These are phyloP conservation scores for Dendrobium nobile DNA, from an alignment of 106 monocot species.

Conservation along the genomic window DNA sequence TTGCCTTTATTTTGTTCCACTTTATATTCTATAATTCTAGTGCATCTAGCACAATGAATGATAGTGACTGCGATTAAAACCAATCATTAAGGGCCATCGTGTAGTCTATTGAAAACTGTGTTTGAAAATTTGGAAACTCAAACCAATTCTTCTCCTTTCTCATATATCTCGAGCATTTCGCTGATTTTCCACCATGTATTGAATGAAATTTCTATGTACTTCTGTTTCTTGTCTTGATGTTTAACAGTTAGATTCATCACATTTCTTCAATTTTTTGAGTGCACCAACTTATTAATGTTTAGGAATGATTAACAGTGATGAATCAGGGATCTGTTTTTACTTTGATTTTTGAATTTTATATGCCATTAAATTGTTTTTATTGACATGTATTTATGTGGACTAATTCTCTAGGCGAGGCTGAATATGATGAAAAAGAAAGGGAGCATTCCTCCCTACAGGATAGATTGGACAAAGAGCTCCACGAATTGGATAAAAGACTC, in stretches of 20 bases:
- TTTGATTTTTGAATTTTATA: background rate
- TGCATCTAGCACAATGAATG: background rate
- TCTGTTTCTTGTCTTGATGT: background rate
- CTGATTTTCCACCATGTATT: background rate
- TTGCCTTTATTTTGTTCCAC: background rate
- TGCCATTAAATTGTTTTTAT: background rate
- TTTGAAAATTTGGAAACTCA: background rate
- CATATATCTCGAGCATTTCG: background rate
- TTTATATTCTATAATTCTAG: background rate
- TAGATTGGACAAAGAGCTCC: conserved; percentile 70
- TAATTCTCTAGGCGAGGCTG: conserved; percentile 49
- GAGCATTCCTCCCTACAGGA: conserved; percentile 79
- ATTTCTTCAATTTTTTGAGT: background rate
- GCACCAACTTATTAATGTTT: background rate
- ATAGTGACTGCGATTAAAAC: background rate
- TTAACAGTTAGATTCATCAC: background rate
- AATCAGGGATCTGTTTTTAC: background rate
- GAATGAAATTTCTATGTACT: background rate
- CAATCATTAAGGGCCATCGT: background rate
- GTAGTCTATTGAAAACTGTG: background rate
- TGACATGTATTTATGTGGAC: background rate
- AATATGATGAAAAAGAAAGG: conserved; percentile 73
- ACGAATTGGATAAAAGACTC: conserved; percentile 78
- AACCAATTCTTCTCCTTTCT: background rate
- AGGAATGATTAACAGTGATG: background rate